Base-by-base conservation (phyloP, 83 land plant genomes). In the Diphasiastrum complanatum region DNA sequence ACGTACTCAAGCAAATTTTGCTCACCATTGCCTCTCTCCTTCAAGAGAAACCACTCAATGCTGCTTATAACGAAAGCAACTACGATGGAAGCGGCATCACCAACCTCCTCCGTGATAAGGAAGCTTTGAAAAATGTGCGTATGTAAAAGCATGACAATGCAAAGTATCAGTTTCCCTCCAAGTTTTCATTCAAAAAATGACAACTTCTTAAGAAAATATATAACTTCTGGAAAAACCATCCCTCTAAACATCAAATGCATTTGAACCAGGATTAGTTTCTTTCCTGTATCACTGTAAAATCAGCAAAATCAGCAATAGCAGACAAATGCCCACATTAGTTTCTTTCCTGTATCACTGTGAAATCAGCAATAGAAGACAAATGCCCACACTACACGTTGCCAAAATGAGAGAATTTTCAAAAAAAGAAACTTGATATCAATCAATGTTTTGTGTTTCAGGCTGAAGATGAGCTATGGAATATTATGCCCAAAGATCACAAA, bases 331-430 rank as follows among this genome's bases (percentile, higher is more conserved):
- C n/a, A n/a, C n/a, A n/a, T n/a, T n/a, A n/a, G n/a, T n/a, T n/a
- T n/a, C n/a, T n/a, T n/a, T n/a, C n/a, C n/a, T n/a, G n/a, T n/a
- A n/a, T n/a, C n/a, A n/a, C n/a, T n/a, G n/a, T n/a, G n/a, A n/a
- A n/a, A n/a, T n/a, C n/a, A n/a, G n/a, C n/a, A n/a, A n/a, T n/a
- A 73, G 38, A 78, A 73, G 28, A 81, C 67, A 8, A 78, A 77
- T 40, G 82, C 81, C 55, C 82, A 82, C 45, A 84, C 77, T 60
- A 69, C 72, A 24, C n/a, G n/a, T n/a, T n/a, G n/a, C n/a, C n/a
- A n/a, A n/a, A 70, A 81, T 11, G 63, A 52, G 60, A 69, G 77
- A 38, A 60, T 84, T 0, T 38, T 84, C 20, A 53, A 70, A 47
- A 81, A 75, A 62, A 81, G 73, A 56, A 78, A 81, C 20, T 69